Base-by-base conservation (phyloP, 768 basidiomycete species). In the Leucocoprinus birnbaumii region DNA sequence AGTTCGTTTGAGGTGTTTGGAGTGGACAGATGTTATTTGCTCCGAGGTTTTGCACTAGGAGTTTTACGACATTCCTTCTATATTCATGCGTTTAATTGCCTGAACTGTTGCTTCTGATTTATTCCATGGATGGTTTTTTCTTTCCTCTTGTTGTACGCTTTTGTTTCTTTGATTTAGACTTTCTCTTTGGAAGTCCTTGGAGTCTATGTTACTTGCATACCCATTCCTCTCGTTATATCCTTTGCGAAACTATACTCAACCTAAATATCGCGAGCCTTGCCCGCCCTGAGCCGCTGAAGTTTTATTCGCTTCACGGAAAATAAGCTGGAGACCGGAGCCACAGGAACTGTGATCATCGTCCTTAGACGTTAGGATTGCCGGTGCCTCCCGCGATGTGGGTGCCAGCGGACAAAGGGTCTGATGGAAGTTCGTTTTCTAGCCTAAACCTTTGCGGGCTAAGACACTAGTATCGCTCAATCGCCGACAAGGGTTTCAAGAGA, bases 151-250 rank as follows among this genome's bases (percentile, higher is more conserved):
- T 55, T 55, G 54, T 42, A 55, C 34, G 48, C 21, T 49, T 43
- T 34, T 35, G 21, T 18, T 34, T 44, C 24, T 49, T 24, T 13
- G 47, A 25, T 48, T 24, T 41, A 19, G 16, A 48, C 24, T 43
- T 48, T 42, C 14, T 10, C 4, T 38, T 31, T 43, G 48, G 11
- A 42, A 55, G 35, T 48, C 37, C 22, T 21, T 35, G 31, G 26
- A 55, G 48, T 55, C 31, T 44, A 43, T 37, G 14, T 9, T 34
- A 53, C 27, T 42, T 47, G 37, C 35, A 55, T 49, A 55, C 54
- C 54, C 44, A 24, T n/a, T 48, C 31, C 19, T 16, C 37, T 41
- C 38, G 35, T 54, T 55, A 26, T 54, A 48, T 52, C 35, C 24
- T 13, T 22, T 22, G 5, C 27, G 10, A 8, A n/a, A 19, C 45